A percentile compares a stretch with the other conserved stretches of the same genome.
Conservation (phyloP, 371 early-diverging fungal genomes). For the Actinomortierella ambigua region DNA sequence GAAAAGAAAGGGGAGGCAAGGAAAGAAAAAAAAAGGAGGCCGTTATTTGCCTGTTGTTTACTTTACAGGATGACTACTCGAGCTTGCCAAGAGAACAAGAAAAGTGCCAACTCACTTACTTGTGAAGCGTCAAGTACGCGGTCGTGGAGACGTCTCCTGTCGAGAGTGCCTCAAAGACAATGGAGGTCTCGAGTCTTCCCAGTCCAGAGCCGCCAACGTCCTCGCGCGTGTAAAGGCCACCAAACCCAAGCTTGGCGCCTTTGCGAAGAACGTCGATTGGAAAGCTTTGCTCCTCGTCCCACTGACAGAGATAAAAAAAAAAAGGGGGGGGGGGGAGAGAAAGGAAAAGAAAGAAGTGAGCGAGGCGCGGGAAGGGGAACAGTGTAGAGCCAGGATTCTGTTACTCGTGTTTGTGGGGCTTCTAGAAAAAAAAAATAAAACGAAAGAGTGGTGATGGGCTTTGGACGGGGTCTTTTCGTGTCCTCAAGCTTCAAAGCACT, state of each 20-base stretch:
- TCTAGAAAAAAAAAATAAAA: too few relatives aligned
- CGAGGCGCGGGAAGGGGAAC: too few relatives aligned
- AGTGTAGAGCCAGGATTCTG: neutral
- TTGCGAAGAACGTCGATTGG: constrained; percentile 49
- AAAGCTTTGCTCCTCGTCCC: constrained; percentile 48
- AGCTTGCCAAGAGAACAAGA: too few relatives aligned
- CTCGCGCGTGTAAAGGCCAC: constrained; percentile 46
- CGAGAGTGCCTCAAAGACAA: constrained; percentile 55
- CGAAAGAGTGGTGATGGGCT: too few relatives aligned
- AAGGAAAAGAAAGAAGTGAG: too few relatives aligned
- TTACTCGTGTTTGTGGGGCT: neutral
- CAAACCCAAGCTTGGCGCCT: constrained; percentile 56
- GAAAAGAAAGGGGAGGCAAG: neutral
- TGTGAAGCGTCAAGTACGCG: constrained; percentile 58
- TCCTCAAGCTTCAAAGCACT: too few relatives aligned
- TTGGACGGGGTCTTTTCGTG: too few relatives aligned
- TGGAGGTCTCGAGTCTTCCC: constrained; percentile 45
- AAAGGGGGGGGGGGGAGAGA: too few relatives aligned
- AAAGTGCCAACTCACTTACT: constrained; percentile 20
- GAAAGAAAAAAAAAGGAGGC: neutral
- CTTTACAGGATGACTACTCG: too few relatives aligned
- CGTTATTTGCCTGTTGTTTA: too few relatives aligned
- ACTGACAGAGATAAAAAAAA: constrained; percentile 7
- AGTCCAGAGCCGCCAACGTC: constrained; percentile 47
- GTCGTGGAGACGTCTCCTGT: constrained; percentile 55